Evolutionary conservation across 83 land plant genomes (phyloP).

Genomic region (Picea engelmannii): DNA sequence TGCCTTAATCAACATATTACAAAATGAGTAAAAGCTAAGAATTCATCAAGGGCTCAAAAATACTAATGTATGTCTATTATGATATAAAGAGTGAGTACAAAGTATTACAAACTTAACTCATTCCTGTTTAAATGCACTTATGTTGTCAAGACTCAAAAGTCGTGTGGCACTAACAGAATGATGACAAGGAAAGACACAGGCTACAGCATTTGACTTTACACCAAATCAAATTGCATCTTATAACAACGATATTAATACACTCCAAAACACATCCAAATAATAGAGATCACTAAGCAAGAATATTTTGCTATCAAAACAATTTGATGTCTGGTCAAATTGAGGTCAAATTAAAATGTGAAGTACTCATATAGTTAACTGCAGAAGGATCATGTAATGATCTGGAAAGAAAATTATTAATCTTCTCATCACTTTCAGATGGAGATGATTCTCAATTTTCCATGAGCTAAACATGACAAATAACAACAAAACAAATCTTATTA

Average conservation of each 20-base stretch:
- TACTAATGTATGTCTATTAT: neutral
- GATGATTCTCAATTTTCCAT: neutral
- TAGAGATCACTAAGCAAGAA: neutral
- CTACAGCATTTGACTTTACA: neutral
- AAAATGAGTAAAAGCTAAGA: neutral
- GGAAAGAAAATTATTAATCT: neutral
- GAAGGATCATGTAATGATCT: neutral
- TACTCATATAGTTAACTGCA: too few relatives aligned
- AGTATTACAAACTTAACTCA: neutral
- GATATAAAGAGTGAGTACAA: neutral
- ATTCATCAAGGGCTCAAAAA: neutral
- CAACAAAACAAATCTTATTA: neutral
- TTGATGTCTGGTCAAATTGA: too few relatives aligned
- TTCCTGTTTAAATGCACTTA: neutral
- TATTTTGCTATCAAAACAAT: neutral
- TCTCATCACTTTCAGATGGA: neutral
- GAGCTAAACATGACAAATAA: neutral
- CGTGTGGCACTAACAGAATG: neutral
- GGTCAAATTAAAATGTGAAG: too few relatives aligned
- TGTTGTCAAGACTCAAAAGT: neutral
- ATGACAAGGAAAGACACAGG: neutral
- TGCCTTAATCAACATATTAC: too few relatives aligned
- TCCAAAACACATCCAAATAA: neutral
- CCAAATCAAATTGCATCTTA: neutral
- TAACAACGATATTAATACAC: neutral